Evolutionary conservation across 306 rosid genomes (phyloP).

Genomic region (Herpetospermum pedunculosum): DNA sequence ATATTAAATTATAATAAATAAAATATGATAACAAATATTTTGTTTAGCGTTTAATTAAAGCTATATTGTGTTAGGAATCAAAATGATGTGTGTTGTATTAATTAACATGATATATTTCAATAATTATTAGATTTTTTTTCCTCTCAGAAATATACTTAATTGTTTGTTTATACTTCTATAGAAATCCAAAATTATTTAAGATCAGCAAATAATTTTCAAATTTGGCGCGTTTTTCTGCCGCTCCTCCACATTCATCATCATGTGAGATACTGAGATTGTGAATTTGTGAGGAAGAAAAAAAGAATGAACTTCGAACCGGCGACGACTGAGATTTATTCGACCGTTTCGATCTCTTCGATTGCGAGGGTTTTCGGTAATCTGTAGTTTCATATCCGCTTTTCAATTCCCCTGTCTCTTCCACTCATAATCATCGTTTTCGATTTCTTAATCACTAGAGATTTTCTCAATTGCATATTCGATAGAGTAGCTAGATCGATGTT

Average conservation of each 20-base stretch:
- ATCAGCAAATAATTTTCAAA: too few relatives aligned
- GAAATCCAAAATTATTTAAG: too few relatives aligned
- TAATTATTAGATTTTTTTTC: neutral
- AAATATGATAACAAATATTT: too few relatives aligned
- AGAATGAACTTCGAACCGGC: neutral
- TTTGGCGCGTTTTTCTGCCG: neutral
- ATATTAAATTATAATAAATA: too few relatives aligned
- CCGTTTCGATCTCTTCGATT: slow-evolving; percentile 64
- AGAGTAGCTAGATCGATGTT: slow-evolving; percentile 45
- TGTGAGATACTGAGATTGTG: too few relatives aligned
- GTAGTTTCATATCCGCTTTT: neutral
- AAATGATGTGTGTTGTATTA: neutral
- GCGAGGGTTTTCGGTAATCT: slow-evolving; percentile 46
- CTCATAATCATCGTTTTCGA: neutral
- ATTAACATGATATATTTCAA: neutral
- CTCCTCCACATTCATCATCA: neutral
- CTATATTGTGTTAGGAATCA: too few relatives aligned
- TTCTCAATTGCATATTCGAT: neutral
- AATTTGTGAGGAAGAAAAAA: neutral
- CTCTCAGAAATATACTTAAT: too few relatives aligned
- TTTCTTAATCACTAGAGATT: too few relatives aligned
- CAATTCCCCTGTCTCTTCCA: neutral
- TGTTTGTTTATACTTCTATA: too few relatives aligned
- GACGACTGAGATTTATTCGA: slow-evolving; percentile 29
- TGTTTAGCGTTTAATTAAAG: too few relatives aligned